Evolutionary conservation across 2,329 filamentous ascomycete genomes (phyloP), one percentile per base, ranked within the genome.

Genomic region (Penicillium brevicompactum): DNA sequence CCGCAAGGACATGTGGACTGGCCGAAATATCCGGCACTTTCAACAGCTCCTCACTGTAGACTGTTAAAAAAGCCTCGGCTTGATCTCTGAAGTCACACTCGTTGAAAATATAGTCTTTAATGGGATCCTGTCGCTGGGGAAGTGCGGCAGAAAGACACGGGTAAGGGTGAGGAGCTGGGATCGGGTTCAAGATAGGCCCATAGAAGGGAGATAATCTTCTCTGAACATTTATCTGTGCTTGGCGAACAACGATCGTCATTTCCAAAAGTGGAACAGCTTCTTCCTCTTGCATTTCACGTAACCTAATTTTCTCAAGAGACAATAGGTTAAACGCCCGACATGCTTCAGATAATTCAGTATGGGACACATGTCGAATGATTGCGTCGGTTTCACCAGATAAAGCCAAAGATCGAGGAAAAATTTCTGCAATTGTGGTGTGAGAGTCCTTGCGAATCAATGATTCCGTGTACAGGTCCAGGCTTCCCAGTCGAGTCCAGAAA

Each of bases 1-100:
- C 73, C 10, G 73, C 73, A 0, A 70, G 30, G 3, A 62, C 55
- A 21, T 66, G 61, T 3, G 47, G 49, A 16, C 67, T 54, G 5
- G 46, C 18, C 10, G 31, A 38, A 7, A 42, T 8, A 37, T 62
- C 51, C 1, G 48, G 21, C 13, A 58, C 37, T 4, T 51, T 43
- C 3, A 67, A n/a, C 53, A 74, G 64, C 21, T 49, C 45, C 1
- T 37, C 24, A 2, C 60, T 55, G 46, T 68, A 61, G 1, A 10
- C 6, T 2, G 13, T 22, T 2, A 74, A 31, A 42, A 65, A 64
- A 14, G 14, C 16, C 13, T 32, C 16, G n/a, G 59, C 66, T 10
- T 68, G 42, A 6, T 5, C 2, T 8, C 66, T 55, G 34, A 73
- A 68, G 13, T 1, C 5, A 1, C 27, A 14, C 1, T 22, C 32